Base-by-base conservation (phyloP, 2,329 filamentous ascomycete genomes). In the Fusarium setosum region DNA sequence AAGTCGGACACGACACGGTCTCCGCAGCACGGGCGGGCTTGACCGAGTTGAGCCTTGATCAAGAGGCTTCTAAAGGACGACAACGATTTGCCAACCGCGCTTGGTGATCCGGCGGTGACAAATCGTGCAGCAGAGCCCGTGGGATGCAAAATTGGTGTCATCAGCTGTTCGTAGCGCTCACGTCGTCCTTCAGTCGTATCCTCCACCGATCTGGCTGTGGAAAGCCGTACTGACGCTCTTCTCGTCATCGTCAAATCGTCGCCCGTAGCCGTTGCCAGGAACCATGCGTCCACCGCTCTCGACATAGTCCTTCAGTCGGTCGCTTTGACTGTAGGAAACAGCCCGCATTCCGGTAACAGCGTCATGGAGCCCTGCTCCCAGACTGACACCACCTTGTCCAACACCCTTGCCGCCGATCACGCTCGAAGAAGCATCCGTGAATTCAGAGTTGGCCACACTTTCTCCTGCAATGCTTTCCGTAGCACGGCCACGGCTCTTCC, bases 221-320 rank as follows among this genome's bases (percentile, higher is more conserved):
- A 98, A 99, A 47, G 94, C 94, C 51, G 96, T 98, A 74, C 93
- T 97, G 73, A 98, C 89, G 79, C 95, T 98, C 80, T 96, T 93
- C 73, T 96, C 93, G 76, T 98, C 96, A 69, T 99, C 96, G 70
- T 99, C 96, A 63, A 91, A 88, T 51, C 83, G 84, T 72, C 90
- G 91, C 52, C 87, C 90, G 74, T 88, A 93, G 51, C 90, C 88
- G 75, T 90, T 92, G 65, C 86, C 83, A 24, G 84, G 84, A 41
- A 88, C 88, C 64, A 88, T 83, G 48, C 92, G 91, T 10, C 90
- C 90, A 61, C 90, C 91, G 70, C 90, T 93, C 78, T 98, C 96
- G 24, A 97, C 93, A 73, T 97, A 98, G 70, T 96, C 92, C 81
- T 96, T 96, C 63, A 99, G 85, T 45, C 96, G 93, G 75, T 99